Conservation (phyloP, 2,329 filamentous ascomycete genomes). For the Drechslerella dactyloides region DNA sequence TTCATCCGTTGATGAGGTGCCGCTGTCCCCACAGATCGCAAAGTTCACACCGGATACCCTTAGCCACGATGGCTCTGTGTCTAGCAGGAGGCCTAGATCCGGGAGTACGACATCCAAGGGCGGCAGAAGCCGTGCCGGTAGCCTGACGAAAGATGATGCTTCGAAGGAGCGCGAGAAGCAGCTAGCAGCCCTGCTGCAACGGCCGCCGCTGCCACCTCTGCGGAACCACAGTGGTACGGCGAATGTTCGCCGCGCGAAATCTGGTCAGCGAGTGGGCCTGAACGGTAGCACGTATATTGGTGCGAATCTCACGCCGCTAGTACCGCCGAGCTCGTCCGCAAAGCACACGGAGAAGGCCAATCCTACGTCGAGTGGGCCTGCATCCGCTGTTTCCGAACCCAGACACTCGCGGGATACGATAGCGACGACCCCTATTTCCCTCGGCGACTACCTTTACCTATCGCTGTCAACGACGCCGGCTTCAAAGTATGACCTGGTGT, state of each 20-base stretch:
- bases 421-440: conserved; percentile 32
- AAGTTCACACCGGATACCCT: conserved; percentile 15
- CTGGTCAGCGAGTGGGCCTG: conserved; percentile 29
- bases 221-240: conserved; percentile 35
- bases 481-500: conserved; percentile 65
- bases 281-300: conserved; percentile 38
- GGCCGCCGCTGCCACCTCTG: conserved; percentile 27
- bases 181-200: conserved; percentile 4
- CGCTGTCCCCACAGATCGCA: conserved; percentile 12
- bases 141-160: conserved; percentile 35
- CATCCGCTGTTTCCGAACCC: conserved; percentile 12
- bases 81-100: conserved; percentile 22
- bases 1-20: conserved; percentile 11
- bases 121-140: conserved; percentile 40
- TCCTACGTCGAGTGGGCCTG: conserved; percentile 6
- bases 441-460: conserved; percentile 47
- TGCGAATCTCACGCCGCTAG: conserved; percentile 23
- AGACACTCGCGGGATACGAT: conserved; percentile 24
- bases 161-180: conserved; percentile 13
- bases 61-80: conserved; percentile 13
- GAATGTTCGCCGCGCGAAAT: conserved; percentile 39
- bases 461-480: conserved; percentile 34
- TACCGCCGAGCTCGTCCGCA: conserved; percentile 22
- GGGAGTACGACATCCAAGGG: conserved; percentile 37
- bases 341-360: conserved; percentile 26